phyloP scores from a whole-genome alignment of 2,329 filamentous ascomycete species.

The Emydomyces testavorans region DNA sequence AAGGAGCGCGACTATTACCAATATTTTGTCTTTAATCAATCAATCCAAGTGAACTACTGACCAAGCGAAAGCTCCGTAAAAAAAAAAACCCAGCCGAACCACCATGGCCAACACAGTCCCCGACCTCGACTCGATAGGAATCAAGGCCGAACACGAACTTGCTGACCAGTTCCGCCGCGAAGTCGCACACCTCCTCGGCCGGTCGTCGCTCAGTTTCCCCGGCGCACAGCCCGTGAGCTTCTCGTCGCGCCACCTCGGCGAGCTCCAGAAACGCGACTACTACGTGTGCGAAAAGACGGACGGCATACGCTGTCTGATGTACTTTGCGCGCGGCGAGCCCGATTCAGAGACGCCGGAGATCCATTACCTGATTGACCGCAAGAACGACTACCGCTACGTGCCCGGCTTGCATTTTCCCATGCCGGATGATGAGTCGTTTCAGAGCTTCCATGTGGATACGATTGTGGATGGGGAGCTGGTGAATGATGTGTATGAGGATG shows the following conservation, averaged over 20 bases:
- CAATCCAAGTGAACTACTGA: not conserved
- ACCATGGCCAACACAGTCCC: conserved; percentile 33
- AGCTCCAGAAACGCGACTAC: conserved; percentile 75
- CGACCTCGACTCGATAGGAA: conserved; percentile 40
- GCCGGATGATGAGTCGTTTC: conserved; percentile 46
- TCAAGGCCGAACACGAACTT: conserved; percentile 53
- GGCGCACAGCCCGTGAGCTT: conserved; percentile 94
- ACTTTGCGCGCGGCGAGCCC: conserved; percentile 51
- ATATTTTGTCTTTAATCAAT: not conserved
- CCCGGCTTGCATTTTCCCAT: conserved; percentile 70
- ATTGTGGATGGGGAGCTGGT: conserved; percentile 90
- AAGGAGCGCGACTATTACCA: not conserved
- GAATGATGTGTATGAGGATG: conserved; percentile 61
- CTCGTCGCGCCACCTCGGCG: conserved; percentile 64
- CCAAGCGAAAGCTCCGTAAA: too few relatives aligned
- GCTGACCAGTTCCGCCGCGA: conserved; percentile 55
- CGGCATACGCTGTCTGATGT: conserved; percentile 89
- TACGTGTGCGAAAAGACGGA: conserved; percentile 98
- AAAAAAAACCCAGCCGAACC: not conserved
- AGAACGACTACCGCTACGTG: conserved; percentile 92
- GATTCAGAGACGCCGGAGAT: conserved; percentile 54
- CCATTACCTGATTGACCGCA: conserved; percentile 91
- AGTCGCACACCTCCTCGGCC: conserved; percentile 63
- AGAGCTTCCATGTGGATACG: conserved; percentile 64
- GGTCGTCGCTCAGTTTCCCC: conserved; percentile 58